Percentiles rank a stretch among this genome's conserved stretches.
These are phyloP conservation scores for Zarea fungicola DNA, from an alignment of 2,329 filamentous ascomycete genomes.

Conservation along the genomic window DNA sequence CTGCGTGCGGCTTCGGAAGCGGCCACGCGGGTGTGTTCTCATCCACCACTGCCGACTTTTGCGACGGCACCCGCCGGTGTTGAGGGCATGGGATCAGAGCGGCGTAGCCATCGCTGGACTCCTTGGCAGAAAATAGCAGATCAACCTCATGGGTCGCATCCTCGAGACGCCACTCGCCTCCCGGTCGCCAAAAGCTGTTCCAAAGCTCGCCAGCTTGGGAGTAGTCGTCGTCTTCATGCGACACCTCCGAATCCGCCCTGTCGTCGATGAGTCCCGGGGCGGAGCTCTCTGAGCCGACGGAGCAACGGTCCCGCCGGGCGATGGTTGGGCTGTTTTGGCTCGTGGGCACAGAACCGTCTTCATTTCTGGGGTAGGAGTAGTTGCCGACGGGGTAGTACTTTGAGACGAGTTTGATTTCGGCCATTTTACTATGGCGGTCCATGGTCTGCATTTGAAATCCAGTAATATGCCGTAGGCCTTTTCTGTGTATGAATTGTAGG, in stretches of 20 bases:
- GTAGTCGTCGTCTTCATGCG: constrained; percentile 46
- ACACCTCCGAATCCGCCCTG: constrained; percentile 45
- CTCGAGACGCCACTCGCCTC: constrained; percentile 11
- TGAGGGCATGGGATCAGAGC: constrained; percentile 27
- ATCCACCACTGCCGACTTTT: constrained; percentile 23
- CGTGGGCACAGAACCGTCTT: constrained; percentile 15
- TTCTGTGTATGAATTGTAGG: too few species aligned
- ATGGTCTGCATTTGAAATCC: constrained; percentile 26
- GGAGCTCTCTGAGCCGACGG: constrained; percentile 41
- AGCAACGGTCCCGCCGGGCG: constrained; percentile 32
- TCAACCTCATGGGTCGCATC: constrained; percentile 12
- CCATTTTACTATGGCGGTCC: constrained; percentile 32
- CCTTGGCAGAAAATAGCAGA: constrained; percentile 15
- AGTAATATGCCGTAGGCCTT: too few species aligned
- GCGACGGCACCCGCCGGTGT: constrained; percentile 16
- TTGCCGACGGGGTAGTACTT: constrained; percentile 36
- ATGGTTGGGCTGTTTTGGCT: constrained; percentile 11
- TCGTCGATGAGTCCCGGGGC: constrained; percentile 47
- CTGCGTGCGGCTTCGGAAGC: constrained; percentile 20
- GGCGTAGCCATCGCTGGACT: constrained; percentile 24
- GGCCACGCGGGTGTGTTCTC: constrained; percentile 24
- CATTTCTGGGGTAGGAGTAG: constrained; percentile 34
- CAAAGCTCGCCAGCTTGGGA: constrained; percentile 41
- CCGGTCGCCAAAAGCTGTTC: constrained; percentile 45
- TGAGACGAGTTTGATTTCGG: constrained; percentile 34